Base-by-base conservation (phyloP, 2,329 filamentous ascomycete species). In the Zelopaecilomyces penicillatus region DNA sequence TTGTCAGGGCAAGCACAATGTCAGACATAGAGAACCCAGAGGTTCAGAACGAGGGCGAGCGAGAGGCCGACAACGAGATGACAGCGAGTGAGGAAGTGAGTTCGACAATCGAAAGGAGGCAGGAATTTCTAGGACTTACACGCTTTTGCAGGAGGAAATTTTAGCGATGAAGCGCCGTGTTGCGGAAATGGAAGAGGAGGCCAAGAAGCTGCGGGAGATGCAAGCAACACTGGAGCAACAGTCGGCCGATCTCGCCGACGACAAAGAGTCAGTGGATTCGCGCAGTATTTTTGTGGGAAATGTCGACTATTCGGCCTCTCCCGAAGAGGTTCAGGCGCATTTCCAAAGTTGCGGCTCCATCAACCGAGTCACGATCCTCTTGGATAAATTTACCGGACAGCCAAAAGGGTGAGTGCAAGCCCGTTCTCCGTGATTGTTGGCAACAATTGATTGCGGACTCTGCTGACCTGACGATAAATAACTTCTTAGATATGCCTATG, bases 221-320 rank as follows among this genome's bases (percentile, higher is more conserved):
- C 87, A 93, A 64, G 83, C 83, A 44, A 82, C 76, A 43, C 76
- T 97, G 50, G 91, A 97, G 64, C 82, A 90, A 62, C 85, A 93
- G 58, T 83, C 81, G 51, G 82, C 88, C 52, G 87, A 87, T 56
- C 75, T 93, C 50, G 80, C 85, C 53, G 93, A 97, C 63, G 89
- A 90, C 70, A 95, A 94, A 68, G 90, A 96, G 65, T 94, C 96
- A 55, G 82, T 98, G 48, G 93, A 98, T 68, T 83, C 83, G 54
- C 83, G 93, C 59, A 96, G 89, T 69, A 89, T 98, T 66, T 98
- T 98, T 64, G 93, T 98, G 37, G 93, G 93, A 55, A 98, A 98
- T 57, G 93, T 98, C 54, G 93, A 98, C 68, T 98, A 98, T 67
- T 90, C 87, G 50, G 90, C 91, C 26, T 94, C 89, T 29, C 93